Evolutionary conservation across 345 rosid genomes (phyloP).

Genomic region (Citropsis articulata): DNA sequence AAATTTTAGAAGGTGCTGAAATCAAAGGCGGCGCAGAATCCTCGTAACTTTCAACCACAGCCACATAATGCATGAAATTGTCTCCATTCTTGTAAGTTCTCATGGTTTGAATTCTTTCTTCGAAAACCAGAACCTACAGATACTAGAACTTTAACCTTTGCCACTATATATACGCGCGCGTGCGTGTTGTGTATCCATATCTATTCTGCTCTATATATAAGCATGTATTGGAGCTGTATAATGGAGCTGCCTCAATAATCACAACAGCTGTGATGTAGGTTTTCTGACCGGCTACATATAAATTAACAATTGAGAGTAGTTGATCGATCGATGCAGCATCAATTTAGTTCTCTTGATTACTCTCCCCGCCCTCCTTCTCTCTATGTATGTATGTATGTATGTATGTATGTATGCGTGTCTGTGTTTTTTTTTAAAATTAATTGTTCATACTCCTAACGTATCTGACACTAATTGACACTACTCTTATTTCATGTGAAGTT

Average conservation of each 20-base stretch:
- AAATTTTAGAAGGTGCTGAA: not conserved
- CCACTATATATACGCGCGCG: too few relatives aligned
- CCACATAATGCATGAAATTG: not conserved
- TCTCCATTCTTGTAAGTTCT: constrained; percentile 4
- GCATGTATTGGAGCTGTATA: not conserved
- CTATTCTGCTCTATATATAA: not conserved
- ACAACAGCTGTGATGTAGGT: not conserved
- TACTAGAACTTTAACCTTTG: not conserved
- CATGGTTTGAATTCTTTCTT: not conserved
- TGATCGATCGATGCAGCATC: not conserved
- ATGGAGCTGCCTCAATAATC: not conserved
- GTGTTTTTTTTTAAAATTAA: too few relatives aligned
- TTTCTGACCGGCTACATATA: not conserved
- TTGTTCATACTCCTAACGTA: not conserved
- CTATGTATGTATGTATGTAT: too few relatives aligned
- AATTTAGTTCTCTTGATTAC: not conserved
- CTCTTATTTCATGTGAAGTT: too few relatives aligned
- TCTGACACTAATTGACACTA: not conserved
- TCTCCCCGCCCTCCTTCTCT: too few relatives aligned
- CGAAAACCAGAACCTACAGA: not conserved
- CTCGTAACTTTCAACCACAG: not conserved
- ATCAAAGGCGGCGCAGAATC: constrained; percentile 7
- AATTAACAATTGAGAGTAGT: not conserved
- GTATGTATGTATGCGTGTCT: too few relatives aligned
- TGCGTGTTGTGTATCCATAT: not conserved